Evolutionary conservation across 805 yeast species (phyloP).

Genomic region (Babjeviella inositovora): DNA sequence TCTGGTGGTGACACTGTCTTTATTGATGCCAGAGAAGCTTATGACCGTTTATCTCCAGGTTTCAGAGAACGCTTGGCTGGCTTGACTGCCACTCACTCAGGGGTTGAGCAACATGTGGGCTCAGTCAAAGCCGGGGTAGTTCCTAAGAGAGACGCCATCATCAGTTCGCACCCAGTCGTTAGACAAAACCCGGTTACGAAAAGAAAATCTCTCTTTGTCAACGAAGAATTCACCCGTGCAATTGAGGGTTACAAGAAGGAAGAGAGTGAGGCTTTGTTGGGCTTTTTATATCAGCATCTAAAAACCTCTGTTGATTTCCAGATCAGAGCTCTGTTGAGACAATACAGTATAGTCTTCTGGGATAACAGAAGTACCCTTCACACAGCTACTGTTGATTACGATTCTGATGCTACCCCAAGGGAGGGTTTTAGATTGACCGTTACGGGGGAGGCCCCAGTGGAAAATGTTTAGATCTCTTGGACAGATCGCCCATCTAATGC

Average conservation of each 20-base stretch:
- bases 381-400: constrained; percentile 64
- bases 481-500: too few relatives aligned
- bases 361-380: constrained; percentile 63
- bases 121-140: constrained; percentile 35
- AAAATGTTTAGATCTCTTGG: too few relatives aligned
- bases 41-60: constrained; percentile 51
- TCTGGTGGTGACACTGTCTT: constrained; percentile 72
- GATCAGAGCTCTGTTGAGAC: constrained; percentile 57
- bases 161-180: constrained; percentile 52
- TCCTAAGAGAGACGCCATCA: constrained; percentile 48
- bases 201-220: constrained; percentile 39
- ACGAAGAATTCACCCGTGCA: constrained; percentile 44
- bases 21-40: constrained; percentile 58
- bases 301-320: constrained; percentile 41
- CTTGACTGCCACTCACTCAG: constrained; percentile 54
- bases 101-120: constrained; percentile 46
- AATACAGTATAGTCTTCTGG: constrained; percentile 60
- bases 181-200: constrained; percentile 62
- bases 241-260: constrained; percentile 61
- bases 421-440: too few relatives aligned
- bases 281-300: constrained; percentile 37
- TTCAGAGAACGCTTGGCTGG: constrained; percentile 42
- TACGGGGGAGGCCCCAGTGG: too few relatives aligned
- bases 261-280: constrained; percentile 47
- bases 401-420: too few relatives aligned